Evolutionary conservation across 2,329 filamentous ascomycete species (phyloP), one percentile per base, ranked within the genome.

Genomic region (Diaporthe sp.): DNA sequence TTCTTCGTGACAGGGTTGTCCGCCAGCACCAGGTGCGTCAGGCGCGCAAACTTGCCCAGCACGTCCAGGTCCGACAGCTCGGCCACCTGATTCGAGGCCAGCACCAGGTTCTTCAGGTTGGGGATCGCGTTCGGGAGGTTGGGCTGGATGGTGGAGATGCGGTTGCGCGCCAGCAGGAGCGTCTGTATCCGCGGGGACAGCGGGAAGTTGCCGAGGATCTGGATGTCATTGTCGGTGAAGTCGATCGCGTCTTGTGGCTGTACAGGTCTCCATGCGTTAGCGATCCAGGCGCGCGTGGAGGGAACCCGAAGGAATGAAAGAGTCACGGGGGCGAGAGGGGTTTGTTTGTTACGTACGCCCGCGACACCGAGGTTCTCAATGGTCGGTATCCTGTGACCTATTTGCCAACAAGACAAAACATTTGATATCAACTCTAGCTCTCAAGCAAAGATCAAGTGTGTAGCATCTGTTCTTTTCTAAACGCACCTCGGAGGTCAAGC

Each of bases 301-400:
- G 42, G 5, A 31, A 8, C n/a, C 17, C 19, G 39, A 19, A 10
- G 28, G 5, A n/a, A 42, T 19, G 44, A 25, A n/a, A 28, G 37
- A 42, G 7, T 1, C 10, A 42, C 1, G 4, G 28, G 7, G 71
- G 44, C 10, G 53, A 57, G 51, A 74, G 42, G 73, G 59, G 58
- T 65, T 74, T 46, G 42, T 67, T 76, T 55, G 44, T 73, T 68
- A 92, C 93, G 83, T 87, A 98, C 95, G 82, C 94, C 94, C 81
- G 97, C 96, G 83, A 95, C 94, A 88, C 97, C 97, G 87, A 99
- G 87, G 86, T 99, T 99, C 89, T 99, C 97, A 88, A 99, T 98
- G 77, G 94, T 91, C 81, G 96, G 95, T 85, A 99, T 98, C 88
- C 97, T 96, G 88, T 98, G 96, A 88, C 97, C 97, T 99, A 92